Conservation (phyloP, 148 eudicot genomes). For the Rhododendron simsii region DNA sequence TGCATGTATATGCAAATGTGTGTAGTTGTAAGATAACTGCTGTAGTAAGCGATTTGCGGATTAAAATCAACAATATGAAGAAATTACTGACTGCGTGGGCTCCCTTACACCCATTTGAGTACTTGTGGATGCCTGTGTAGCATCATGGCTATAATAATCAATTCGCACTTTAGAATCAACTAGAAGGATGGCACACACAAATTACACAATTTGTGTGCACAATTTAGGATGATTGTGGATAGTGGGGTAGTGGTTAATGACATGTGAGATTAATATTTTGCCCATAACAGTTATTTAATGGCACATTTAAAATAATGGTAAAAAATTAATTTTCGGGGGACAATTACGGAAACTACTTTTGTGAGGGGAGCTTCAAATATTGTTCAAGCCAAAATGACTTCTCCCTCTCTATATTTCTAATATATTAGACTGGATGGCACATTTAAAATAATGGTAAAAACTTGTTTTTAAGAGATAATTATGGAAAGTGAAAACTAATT, state of each 20-base stretch:
- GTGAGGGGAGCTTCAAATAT: too few species aligned
- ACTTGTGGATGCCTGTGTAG: not conserved
- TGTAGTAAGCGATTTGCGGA: not conserved
- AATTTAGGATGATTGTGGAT: not conserved
- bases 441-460: too few species aligned
- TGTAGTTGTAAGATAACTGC: not conserved
- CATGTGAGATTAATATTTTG: not conserved
- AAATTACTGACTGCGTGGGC: not conserved
- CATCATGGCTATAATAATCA: not conserved
- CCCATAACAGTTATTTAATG: not conserved
- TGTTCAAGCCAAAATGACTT: not conserved
- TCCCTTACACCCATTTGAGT: not conserved
- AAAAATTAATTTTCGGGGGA: not conserved
- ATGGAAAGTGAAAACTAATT: not conserved
- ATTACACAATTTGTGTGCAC: too few species aligned
- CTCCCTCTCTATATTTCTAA: not conserved
- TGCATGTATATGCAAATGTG: not conserved
- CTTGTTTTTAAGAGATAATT: not conserved
- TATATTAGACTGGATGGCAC: not conserved
- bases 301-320: not conserved
- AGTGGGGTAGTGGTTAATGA: not conserved
- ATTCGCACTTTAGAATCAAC: not conserved
- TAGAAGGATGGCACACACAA: not conserved
- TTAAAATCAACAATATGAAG: not conserved
- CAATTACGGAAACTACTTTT: not conserved